Base-by-base conservation (phyloP, 192 early-diverging fungal species). In the Dispira parvispora region DNA sequence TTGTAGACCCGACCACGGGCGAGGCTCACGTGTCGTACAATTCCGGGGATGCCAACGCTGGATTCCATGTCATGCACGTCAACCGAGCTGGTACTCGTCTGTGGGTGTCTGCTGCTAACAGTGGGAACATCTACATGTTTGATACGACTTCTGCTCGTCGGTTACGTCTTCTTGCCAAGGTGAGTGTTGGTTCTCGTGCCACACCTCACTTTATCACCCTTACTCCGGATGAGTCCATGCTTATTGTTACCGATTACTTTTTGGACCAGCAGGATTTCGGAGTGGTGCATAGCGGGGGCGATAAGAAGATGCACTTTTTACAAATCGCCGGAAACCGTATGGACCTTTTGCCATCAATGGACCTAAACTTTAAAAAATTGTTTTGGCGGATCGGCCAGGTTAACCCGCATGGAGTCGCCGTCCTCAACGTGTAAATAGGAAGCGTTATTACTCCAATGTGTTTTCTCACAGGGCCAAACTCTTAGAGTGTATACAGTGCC, bases 141-240 rank as follows among this genome's bases (percentile, higher is more conserved):
- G 58, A 61, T 43, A 25, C 43, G 18, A 44, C n/a, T 21, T 10
- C 20, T 14, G 26, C 58, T n/a, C n/a, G 28, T n/a, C 43, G 44
- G 42, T 13, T 61, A 13, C 38, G n/a, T 45, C 43, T 61, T 18
- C 38, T 61, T 42, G 16, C 43, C 42, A 44, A 18, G 1, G 26
- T 61, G 18, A 3, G 8, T 8, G n/a, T 61, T 6, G 58, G 58
- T n/a, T 25, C 58, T 0, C 11, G n/a, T 11, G 58, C 58, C n/a
- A 43, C 42, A 10, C 58, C 58, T 42, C 58, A 61, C 18, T 61
- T 45, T 44, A 43, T 61, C 45, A 45, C 58, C 42, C 58, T 61
- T 16, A n/a, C 12, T 43, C 58, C 58, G 20, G 58, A 44, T 25
- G 43, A 61, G 42, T n/a, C 58, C 38, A 61, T 38, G 42, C 38